These are phyloP conservation scores for Phytopythium aichiense DNA, from an alignment of 352 stramenopile genomes.

Conservation along the genomic window DNA sequence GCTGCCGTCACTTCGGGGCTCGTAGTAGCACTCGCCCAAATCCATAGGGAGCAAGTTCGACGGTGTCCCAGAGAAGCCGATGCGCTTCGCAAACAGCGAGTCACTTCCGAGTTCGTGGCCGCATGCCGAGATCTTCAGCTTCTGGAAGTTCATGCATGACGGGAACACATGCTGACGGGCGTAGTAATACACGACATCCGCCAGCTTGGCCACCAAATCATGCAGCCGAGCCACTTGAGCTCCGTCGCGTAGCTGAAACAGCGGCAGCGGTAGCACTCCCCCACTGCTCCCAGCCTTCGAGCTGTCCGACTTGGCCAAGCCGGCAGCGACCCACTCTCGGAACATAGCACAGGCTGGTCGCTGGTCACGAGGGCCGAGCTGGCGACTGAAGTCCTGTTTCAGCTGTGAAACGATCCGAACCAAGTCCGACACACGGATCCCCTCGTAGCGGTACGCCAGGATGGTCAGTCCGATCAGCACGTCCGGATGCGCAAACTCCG, in stretches of 20 bases:
- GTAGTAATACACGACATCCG: conserved; percentile 97
- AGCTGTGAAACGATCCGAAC: conserved; percentile 85
- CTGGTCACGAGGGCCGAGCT: conserved; percentile 78
- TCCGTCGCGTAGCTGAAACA: conserved; percentile 96
- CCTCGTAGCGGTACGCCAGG: conserved; percentile 89
- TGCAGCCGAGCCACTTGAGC: conserved; percentile 95
- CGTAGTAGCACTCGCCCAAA: conserved; percentile 97
- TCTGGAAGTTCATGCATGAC: conserved; percentile 98
- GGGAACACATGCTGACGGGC: conserved; percentile 98
- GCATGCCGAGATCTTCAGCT: conserved; percentile 98
- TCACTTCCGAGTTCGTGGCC: conserved; percentile 98
- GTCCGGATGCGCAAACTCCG: conserved; percentile 99
- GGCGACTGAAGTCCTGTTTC: conserved; percentile 85
- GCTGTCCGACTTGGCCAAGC: conserved; percentile 22
- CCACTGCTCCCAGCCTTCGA: conserved; percentile 30
- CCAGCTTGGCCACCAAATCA: conserved; percentile 91
- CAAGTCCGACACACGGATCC: conserved; percentile 80
- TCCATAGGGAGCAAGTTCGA: conserved; percentile 99
- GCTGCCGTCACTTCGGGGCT: conserved; percentile 97
- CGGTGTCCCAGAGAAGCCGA: conserved; percentile 99
- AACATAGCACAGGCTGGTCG: conserved; percentile 78
- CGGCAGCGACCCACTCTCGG: conserved; percentile 61
- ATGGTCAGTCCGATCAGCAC: conserved; percentile 92
- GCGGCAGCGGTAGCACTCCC: conserved; percentile 90
- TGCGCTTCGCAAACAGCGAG: conserved; percentile 96